Evolutionary conservation across 2,329 filamentous ascomycete genomes (phyloP).

Genomic region (Cercospora canescens): DNA sequence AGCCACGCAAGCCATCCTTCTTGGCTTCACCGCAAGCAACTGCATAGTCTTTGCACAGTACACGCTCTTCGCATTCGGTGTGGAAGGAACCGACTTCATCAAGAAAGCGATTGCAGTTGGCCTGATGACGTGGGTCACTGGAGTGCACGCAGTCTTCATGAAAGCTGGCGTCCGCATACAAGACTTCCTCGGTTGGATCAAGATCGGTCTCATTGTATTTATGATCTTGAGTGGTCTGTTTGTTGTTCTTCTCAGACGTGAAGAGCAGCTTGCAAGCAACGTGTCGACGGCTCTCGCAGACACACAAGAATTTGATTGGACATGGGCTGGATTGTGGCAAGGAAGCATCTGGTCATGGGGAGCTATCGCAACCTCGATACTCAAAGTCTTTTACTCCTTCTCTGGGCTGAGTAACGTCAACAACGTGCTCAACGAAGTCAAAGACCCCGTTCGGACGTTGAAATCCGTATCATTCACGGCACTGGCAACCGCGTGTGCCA

Average conservation of each 20-base stretch:
- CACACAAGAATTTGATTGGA: slow-evolving; percentile 17
- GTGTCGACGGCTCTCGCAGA: neutral
- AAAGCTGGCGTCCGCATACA: slow-evolving; percentile 40
- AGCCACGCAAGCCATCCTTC: slow-evolving; percentile 62
- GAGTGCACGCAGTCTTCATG: slow-evolving; percentile 41
- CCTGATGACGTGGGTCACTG: slow-evolving; percentile 40
- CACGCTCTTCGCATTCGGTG: slow-evolving; percentile 52
- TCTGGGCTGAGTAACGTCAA: slow-evolving; percentile 66
- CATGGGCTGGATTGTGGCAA: slow-evolving; percentile 24
- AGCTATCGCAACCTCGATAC: slow-evolving; percentile 64
- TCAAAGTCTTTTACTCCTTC: slow-evolving; percentile 69
- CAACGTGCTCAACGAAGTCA: slow-evolving; percentile 71
- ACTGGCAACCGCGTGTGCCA: slow-evolving; percentile 59
- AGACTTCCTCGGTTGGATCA: slow-evolving; percentile 43
- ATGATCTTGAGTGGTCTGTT: slow-evolving; percentile 42
- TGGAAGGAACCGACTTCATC: slow-evolving; percentile 54
- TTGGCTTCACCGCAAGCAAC: slow-evolving; percentile 69
- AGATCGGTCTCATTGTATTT: slow-evolving; percentile 40
- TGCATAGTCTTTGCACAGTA: slow-evolving; percentile 42
- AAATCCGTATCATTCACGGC: slow-evolving; percentile 51
- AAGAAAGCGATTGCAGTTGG: slow-evolving; percentile 53
- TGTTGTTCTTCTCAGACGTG: slow-evolving; percentile 34
- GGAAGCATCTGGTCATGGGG: slow-evolving; percentile 62
- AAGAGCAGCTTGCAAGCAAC: slow-evolving; percentile 11
- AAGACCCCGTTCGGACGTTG: slow-evolving; percentile 65